Evolutionary conservation across 163 green algal genomes (phyloP), one percentile per base, ranked within the genome.

Genomic region (Chlorella variabilis): DNA sequence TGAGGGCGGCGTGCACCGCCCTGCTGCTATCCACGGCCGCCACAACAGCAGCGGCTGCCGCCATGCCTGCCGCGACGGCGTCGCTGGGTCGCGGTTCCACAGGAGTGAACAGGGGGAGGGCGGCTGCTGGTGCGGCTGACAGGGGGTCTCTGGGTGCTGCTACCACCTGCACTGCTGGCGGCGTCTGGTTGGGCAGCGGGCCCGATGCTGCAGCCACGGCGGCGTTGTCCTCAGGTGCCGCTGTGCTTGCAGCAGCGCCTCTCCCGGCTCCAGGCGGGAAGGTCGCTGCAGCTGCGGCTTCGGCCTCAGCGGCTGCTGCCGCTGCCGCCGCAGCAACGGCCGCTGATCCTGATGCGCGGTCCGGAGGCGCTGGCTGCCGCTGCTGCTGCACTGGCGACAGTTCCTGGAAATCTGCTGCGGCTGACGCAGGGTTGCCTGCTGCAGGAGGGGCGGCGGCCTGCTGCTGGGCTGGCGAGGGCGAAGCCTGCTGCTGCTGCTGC

Each of bases 381-480:
- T n/a, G 58, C 56, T 1, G 36, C 20, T 17, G 39, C 56, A 34
- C 33, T 9, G 63, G 63, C 9, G 63, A 49, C 21, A 71, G 34
- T 33, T 71, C 63, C 17, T 48, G 33, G 34, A 71, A 49, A 33
- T 49, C 49, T 41, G n/a, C 49, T 78, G 71, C 34, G 54, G 71
- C 41, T 25, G 41, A 33, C 23, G 49, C 49, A 20, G n/a, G n/a
- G n/a, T n/a, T 11, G 45, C 45, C 45, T 54, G 45, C 45, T 54
- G 45, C 15, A 15, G 11, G 11, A 15, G 15, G 45, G 15, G 45
- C 11, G 11, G 15, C n/a, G 11, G 45, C 45, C 45, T 54, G 11
- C 45, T 54, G 11, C 11, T 54, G n/a, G n/a, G n/a, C n/a, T 54
- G 45, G 11, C 45, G 45, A 54, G 45, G 15, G 45, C 11, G 11